Conservation (phyloP, 306 rosid genomes). For the Vicia villosa region DNA sequence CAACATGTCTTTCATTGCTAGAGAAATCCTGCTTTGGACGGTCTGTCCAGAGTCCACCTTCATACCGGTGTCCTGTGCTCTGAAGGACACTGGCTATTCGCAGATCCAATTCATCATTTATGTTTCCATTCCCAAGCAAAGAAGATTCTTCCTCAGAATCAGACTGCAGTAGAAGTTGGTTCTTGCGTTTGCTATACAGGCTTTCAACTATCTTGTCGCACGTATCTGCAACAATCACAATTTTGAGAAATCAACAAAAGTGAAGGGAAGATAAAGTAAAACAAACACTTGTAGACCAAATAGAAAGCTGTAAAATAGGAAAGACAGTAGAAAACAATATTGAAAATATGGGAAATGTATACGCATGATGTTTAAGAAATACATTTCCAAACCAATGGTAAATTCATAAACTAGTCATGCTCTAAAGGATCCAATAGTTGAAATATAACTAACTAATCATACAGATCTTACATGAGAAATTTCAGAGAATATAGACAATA, state of each 20-base stretch:
- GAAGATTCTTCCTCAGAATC: constrained; percentile 66
- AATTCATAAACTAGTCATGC: constrained; percentile 8
- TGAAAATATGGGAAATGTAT: background rate
- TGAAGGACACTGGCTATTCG: constrained; percentile 94
- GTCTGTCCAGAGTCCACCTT: constrained; percentile 91
- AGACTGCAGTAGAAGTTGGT: constrained; percentile 57
- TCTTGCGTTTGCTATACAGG: constrained; percentile 85
- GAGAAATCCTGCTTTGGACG: constrained; percentile 61
- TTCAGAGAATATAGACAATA: constrained; percentile 1
- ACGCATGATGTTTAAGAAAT: background rate
- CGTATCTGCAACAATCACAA: constrained; percentile 66
- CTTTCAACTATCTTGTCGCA: constrained; percentile 90
- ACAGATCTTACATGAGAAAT: background rate
- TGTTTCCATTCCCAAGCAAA: constrained; percentile 63
- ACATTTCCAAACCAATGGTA: constrained; percentile 6
- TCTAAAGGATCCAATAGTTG: constrained; percentile 7
- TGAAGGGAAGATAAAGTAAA: constrained; percentile 7
- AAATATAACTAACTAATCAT: constrained; percentile 13
- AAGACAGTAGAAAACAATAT: constrained; percentile 26
- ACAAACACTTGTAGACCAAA: background rate
- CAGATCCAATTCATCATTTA: constrained; percentile 75
- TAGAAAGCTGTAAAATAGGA: constrained; percentile 16
- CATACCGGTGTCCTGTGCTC: constrained; percentile 88
- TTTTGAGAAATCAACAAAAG: constrained; percentile 34
- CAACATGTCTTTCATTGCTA: constrained; percentile 74